phyloP scores from a whole-genome alignment of 768 basidiomycete genomes.

The Infundibulicybe gibba region DNA sequence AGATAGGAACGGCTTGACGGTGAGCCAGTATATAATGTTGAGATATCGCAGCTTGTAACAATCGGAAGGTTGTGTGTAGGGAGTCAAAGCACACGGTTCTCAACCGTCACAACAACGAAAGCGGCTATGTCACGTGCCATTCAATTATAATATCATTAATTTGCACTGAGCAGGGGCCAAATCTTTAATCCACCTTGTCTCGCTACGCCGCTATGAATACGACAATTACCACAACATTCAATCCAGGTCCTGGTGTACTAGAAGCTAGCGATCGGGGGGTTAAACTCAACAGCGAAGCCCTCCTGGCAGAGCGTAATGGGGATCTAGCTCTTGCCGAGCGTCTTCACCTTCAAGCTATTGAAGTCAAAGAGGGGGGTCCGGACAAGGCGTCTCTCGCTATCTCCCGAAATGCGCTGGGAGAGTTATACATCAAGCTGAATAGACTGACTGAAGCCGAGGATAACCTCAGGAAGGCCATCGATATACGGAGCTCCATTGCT shows the following conservation, averaged over 20 bases:
- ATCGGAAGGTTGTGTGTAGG: too few species aligned
- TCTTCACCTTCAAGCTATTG: conserved; percentile 25
- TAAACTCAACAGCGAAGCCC: conserved; percentile 3
- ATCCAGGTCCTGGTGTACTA: too few species aligned
- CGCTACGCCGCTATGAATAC: too few species aligned
- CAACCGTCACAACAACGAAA: too few species aligned
- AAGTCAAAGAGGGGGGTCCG: conserved; percentile 21
- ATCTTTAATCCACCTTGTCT: too few species aligned
- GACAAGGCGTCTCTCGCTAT: conserved; percentile 19
- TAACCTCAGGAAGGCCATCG: conserved; percentile 28
- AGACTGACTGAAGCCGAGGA: conserved; percentile 32
- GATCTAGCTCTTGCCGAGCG: conserved; percentile 19
- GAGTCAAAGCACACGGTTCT: too few species aligned
- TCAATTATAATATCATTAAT: too few species aligned
- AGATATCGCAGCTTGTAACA: too few species aligned
- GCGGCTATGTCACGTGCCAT: too few species aligned
- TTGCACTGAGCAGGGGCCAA: too few species aligned
- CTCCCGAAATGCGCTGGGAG: conserved; percentile 28
- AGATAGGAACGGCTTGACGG: conserved; percentile 7
- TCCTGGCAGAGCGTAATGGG: conserved; percentile 1
- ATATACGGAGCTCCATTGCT: conserved; percentile 10
- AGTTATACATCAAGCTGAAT: conserved; percentile 28
- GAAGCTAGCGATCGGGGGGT: too few species aligned
- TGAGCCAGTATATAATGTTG: background rate
- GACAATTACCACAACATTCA: too few species aligned